These are phyloP conservation scores for Ustilago tritici DNA, from an alignment of 1,284 basidiomycete species.

Conservation along the genomic window DNA sequence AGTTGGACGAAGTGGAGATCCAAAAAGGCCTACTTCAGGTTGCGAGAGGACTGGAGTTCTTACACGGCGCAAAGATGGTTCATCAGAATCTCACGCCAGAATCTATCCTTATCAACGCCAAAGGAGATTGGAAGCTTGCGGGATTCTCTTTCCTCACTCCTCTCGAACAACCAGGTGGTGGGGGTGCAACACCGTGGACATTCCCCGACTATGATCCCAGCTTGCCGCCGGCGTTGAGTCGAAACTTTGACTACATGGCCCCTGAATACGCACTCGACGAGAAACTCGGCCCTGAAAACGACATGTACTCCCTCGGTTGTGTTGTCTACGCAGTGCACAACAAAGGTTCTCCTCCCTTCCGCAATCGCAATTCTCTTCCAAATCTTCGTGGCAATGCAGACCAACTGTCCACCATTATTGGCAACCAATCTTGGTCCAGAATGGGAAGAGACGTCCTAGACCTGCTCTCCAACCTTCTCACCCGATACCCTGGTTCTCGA, in stretches of 20 bases:
- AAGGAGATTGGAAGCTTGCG: slow-evolving; percentile 99
- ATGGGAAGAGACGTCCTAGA: slow-evolving; percentile 61
- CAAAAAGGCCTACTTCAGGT: slow-evolving; percentile 96
- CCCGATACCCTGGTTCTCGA: slow-evolving; percentile 79
- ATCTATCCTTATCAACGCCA: slow-evolving; percentile 60
- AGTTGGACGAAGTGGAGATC: slow-evolving; percentile 76
- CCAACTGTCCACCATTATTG: slow-evolving; percentile 43
- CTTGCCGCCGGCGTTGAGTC: slow-evolving; percentile 84
- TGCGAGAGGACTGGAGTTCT: slow-evolving; percentile 90
- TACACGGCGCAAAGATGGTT: slow-evolving; percentile 89
- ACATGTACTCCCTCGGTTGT: slow-evolving; percentile 94
- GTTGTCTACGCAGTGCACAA: slow-evolving; percentile 82
- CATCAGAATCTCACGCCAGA: slow-evolving; percentile 89
- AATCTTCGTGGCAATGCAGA: slow-evolving; percentile 84
- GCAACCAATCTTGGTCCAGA: slow-evolving; percentile 48
- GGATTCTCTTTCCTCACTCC: slow-evolving; percentile 87
- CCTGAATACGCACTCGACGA: slow-evolving; percentile 96
- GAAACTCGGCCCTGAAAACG: slow-evolving; percentile 81
- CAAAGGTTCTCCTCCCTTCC: slow-evolving; percentile 87
- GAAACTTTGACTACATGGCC: slow-evolving; percentile 92
- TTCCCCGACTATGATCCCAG: slow-evolving; percentile 88
- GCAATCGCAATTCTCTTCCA: slow-evolving; percentile 84
- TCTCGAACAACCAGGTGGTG: slow-evolving; percentile 77
- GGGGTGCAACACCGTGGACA: slow-evolving; percentile 82
- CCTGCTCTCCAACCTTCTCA: slow-evolving; percentile 70